phyloP scores from a whole-genome alignment of 176 grass and related monocot species.

The Neostapfia colusana region DNA sequence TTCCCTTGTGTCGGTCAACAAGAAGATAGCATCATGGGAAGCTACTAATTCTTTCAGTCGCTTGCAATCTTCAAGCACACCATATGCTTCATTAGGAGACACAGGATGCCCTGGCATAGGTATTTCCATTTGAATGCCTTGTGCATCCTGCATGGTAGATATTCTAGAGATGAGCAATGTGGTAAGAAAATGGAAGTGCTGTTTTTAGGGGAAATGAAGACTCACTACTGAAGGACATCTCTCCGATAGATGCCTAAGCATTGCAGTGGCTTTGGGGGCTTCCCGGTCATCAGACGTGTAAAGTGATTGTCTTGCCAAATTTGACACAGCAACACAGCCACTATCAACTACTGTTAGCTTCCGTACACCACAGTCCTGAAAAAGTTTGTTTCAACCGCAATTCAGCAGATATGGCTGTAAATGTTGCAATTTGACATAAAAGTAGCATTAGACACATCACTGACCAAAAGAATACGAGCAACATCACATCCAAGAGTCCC shows the following conservation, averaged over 20 bases:
- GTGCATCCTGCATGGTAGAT: conserved; percentile 52
- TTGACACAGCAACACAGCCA: conserved; percentile 78
- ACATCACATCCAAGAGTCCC: conserved; percentile 98
- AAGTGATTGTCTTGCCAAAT: conserved; percentile 88
- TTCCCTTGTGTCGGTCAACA: conserved; percentile 94
- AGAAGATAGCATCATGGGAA: conserved; percentile 83
- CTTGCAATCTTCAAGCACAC: conserved; percentile 61
- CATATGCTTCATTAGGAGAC: conserved; percentile 58
- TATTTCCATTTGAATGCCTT: conserved; percentile 75
- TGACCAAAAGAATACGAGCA: conserved; percentile 95
- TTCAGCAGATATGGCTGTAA: conserved; percentile 14
- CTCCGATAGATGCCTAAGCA: conserved; percentile 60
- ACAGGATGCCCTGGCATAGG: conserved; percentile 94
- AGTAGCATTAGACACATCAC: conserved; percentile 15
- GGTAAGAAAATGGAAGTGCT: conserved; percentile 1
- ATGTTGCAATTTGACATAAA: conserved; percentile 35
- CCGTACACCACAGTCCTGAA: conserved; percentile 79
- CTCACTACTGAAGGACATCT: conserved; percentile 72
- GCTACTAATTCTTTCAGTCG: conserved; percentile 58
- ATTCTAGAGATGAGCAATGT: conserved; percentile 21
- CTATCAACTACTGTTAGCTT: conserved; percentile 86
- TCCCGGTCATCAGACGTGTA: conserved; percentile 76
- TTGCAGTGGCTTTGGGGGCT: conserved; percentile 61
- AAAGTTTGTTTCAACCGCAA: conserved; percentile 33
- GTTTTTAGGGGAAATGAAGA: conserved; percentile 28